Evolutionary conservation across 129 eudicot genomes (phyloP).

Genomic region (Lactuca saligna): DNA sequence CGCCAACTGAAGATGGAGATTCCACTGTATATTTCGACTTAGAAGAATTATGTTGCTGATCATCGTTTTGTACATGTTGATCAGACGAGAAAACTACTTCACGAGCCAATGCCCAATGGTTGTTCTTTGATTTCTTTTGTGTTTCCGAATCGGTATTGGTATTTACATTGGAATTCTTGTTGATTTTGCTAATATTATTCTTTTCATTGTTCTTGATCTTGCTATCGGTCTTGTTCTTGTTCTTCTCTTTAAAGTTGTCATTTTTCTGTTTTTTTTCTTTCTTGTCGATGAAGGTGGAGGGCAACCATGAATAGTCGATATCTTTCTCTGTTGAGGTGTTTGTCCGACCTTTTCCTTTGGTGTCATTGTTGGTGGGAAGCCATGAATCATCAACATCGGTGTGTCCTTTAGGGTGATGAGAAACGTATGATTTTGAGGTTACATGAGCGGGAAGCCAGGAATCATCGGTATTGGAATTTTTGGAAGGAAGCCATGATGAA

Average conservation of each 20-base stretch:
- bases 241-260: not conserved
- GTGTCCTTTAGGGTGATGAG: not conserved
- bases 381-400: slow-evolving; percentile 27
- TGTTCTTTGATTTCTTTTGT: slow-evolving; percentile 17
- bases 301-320: slow-evolving; percentile 37
- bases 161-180: not conserved
- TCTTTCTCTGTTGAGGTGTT: slow-evolving; percentile 11
- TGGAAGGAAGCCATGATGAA: slow-evolving; percentile 28
- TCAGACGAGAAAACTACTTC: slow-evolving; percentile 27
- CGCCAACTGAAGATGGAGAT: slow-evolving; percentile 40
- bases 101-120: slow-evolving; percentile 43
- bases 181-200: not conserved
- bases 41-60: slow-evolving; percentile 9
- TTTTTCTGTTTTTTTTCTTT: slow-evolving; percentile 14
- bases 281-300: slow-evolving; percentile 22
- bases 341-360: slow-evolving; percentile 13
- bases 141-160: not conserved
- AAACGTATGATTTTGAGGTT: not conserved
- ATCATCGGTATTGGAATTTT: slow-evolving; percentile 10
- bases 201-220: not conserved
- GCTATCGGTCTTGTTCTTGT: not conserved
- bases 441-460: slow-evolving; percentile 29
- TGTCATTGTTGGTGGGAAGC: slow-evolving; percentile 21
- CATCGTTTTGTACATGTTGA: not conserved
- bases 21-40: slow-evolving; percentile 21